These are phyloP conservation scores for Millerozyma acaciae DNA, from an alignment of 805 yeast genomes.

Conservation along the genomic window DNA sequence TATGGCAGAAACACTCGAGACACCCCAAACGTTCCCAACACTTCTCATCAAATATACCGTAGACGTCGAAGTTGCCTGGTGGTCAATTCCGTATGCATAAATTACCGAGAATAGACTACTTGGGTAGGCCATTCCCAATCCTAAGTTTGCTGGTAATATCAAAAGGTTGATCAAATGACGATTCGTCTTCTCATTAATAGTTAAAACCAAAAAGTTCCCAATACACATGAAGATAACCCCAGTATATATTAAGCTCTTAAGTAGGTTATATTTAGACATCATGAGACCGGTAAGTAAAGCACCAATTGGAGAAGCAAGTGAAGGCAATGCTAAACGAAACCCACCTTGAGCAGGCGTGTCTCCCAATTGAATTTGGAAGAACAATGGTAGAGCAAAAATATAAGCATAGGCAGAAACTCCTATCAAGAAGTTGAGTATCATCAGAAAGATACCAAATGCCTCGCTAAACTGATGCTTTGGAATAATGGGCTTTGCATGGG, in stretches of 20 bases:
- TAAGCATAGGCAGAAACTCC: conserved; percentile 40
- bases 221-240: conserved; percentile 34
- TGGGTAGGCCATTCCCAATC: conserved; percentile 39
- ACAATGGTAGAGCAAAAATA: conserved; percentile 38
- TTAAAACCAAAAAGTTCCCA: conserved; percentile 30
- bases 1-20: conserved; percentile 22
- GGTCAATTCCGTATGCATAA: conserved; percentile 23
- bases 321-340: conserved; percentile 37
- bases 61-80: conserved; percentile 39
- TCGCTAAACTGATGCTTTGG: conserved; percentile 24
- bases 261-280: conserved; percentile 28
- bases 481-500: conserved; percentile 28
- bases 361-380: conserved; percentile 39
- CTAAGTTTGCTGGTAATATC: conserved; percentile 33
- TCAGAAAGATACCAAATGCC: conserved; percentile 17
- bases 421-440: conserved; percentile 29
- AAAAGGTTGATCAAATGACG: conserved; percentile 22
- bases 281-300: conserved; percentile 35
- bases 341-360: conserved; percentile 41
- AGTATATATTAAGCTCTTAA: conserved; percentile 22
- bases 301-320: conserved; percentile 41
- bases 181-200: conserved; percentile 16
- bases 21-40: conserved; percentile 41
- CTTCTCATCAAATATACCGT: conserved; percentile 36
- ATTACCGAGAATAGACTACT: conserved; percentile 33